phyloP scores from a whole-genome alignment of 1,139 yeast species.

The Debaryomyces fabryi region DNA sequence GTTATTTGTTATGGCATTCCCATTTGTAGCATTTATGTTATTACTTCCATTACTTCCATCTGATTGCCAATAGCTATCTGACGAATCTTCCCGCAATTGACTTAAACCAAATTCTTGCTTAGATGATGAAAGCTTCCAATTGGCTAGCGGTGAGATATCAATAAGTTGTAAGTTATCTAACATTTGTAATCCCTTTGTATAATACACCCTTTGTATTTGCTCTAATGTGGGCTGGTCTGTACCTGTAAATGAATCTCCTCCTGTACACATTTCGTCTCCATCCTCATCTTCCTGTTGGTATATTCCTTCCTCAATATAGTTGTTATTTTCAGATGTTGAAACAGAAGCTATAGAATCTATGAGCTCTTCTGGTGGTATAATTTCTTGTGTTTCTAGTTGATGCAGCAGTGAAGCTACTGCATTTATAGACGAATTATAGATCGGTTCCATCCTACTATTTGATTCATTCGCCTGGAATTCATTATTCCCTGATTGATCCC shows the following conservation, averaged over 20 bases:
- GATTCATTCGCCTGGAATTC: background rate
- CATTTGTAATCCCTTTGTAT: conserved; percentile 53
- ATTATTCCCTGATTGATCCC: conserved; percentile 25
- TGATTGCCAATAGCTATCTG: conserved; percentile 88
- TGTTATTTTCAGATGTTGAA: conserved; percentile 15
- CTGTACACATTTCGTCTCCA: conserved; percentile 13
- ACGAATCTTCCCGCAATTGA: conserved; percentile 74
- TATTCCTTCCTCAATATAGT: conserved; percentile 12
- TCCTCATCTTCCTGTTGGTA: conserved; percentile 19
- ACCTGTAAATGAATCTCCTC: conserved; percentile 15
- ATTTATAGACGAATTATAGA: conserved; percentile 8
- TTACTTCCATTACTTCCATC: conserved; percentile 63
- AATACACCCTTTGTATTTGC: conserved; percentile 46
- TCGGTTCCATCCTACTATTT: background rate
- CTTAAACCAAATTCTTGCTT: conserved; percentile 75
- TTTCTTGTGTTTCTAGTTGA: conserved; percentile 36
- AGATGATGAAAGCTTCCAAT: conserved; percentile 81
- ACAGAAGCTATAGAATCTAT: conserved; percentile 36
- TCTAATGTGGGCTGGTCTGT: conserved; percentile 38
- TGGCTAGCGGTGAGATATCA: conserved; percentile 80
- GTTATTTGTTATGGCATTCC: conserved; percentile 33
- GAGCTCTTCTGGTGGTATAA: conserved; percentile 38
- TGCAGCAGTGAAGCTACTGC: conserved; percentile 24
- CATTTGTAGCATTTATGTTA: conserved; percentile 23
- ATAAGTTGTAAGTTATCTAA: conserved; percentile 59